phyloP scores from a whole-genome alignment of 1,139 yeast genomes.

The Pneumocystis oryctolagi region DNA sequence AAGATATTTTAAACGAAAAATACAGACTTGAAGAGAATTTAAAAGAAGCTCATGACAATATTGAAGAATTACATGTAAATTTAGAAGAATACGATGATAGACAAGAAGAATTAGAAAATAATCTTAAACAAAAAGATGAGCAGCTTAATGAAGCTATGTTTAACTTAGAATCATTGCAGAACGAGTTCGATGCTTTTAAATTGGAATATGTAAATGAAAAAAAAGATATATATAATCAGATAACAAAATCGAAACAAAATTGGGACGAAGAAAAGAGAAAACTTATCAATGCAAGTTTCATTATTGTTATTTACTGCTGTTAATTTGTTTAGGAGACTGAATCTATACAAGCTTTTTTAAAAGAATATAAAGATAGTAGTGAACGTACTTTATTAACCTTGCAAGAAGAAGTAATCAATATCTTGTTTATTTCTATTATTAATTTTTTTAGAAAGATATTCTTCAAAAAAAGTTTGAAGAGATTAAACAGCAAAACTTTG shows the following conservation, averaged over 20 bases:
- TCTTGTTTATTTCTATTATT: neutral
- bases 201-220: conserved; percentile 3
- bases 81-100: conserved; percentile 13
- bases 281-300: neutral
- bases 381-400: neutral
- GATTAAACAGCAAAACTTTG: neutral
- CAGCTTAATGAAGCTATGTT: conserved; percentile 5
- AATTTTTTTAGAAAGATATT: neutral
- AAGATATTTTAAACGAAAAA: neutral
- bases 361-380: neutral
- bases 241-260: neutral
- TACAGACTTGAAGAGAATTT: conserved; percentile 5
- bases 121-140: conserved; percentile 3
- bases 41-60: conserved; percentile 11
- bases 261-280: neutral
- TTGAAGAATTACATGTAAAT: conserved; percentile 11
- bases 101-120: conserved; percentile 12
- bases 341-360: neutral
- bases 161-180: conserved; percentile 10
- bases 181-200: conserved; percentile 7
- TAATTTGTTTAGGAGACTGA: neutral
- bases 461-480: neutral
- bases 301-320: neutral
- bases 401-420: neutral
- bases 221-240: neutral